Conservation (phyloP, 371 early-diverging fungal species). For the Mortierella sp. region DNA sequence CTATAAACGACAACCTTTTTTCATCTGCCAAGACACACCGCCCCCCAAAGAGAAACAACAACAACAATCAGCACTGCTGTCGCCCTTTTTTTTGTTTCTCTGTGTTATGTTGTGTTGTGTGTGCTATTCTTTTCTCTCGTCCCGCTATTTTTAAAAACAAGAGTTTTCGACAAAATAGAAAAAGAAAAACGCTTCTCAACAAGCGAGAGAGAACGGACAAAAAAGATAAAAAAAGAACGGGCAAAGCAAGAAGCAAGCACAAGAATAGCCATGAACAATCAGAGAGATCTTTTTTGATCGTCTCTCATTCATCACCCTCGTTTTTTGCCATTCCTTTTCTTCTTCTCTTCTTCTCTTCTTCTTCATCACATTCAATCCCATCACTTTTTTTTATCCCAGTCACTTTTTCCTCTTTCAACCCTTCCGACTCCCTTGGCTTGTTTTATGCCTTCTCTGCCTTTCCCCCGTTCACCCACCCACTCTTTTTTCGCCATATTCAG, state of each 20-base stretch:
- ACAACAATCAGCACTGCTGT: no score
- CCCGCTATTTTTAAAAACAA: conserved; percentile 35
- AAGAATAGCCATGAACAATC: conserved; percentile 20
- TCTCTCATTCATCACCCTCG: not conserved
- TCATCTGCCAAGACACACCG: not conserved
- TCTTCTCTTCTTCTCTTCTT: not conserved
- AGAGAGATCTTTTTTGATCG: not conserved
- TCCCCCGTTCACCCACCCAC: not conserved
- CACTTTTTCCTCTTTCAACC: no score
- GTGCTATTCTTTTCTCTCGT: not conserved
- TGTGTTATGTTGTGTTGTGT: no score
- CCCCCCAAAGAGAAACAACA: not conserved
- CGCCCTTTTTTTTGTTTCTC: not conserved
- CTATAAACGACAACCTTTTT: no score
- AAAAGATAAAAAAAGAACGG: conserved; percentile 43
- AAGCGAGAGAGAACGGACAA: conserved; percentile 30
- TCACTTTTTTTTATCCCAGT: not conserved
- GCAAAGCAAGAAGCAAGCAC: conserved; percentile 26
- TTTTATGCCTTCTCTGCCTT: not conserved
- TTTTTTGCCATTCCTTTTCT: not conserved
- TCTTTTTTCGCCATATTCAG: not conserved
- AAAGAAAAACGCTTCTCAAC: conserved; percentile 7
- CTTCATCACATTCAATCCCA: not conserved
- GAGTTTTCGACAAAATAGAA: conserved; percentile 24
- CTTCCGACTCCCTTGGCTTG: not conserved